These are phyloP conservation scores for Prunus davidiana DNA, from an alignment of 306 rosid species.

Conservation along the genomic window DNA sequence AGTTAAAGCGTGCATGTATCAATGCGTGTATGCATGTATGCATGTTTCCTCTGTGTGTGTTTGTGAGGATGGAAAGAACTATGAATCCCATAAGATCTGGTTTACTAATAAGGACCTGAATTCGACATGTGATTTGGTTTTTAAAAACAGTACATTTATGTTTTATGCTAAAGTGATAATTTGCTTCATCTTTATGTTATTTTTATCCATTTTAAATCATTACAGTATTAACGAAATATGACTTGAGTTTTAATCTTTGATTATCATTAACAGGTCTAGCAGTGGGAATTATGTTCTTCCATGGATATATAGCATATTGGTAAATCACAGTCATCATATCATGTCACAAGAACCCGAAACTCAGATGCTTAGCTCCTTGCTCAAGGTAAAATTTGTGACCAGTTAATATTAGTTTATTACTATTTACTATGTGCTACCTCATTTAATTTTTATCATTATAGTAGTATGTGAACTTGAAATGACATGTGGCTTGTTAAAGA, in stretches of 20 bases:
- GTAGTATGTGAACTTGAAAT: background rate
- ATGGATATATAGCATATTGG: constrained; percentile 77
- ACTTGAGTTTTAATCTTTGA: background rate
- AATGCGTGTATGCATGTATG: background rate
- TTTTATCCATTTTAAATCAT: background rate
- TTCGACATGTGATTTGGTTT: background rate
- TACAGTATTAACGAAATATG: background rate
- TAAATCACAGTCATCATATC: constrained; percentile 55
- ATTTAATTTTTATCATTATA: background rate
- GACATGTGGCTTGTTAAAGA: background rate
- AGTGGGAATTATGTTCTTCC: constrained; percentile 67
- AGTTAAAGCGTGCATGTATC: background rate
- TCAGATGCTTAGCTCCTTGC: constrained; percentile 52
- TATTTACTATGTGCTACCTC: background rate
- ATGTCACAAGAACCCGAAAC: constrained; percentile 42
- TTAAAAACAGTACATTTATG: background rate
- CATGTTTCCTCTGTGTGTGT: background rate
- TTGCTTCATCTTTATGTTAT: background rate
- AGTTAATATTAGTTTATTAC: background rate
- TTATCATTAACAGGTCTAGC: constrained; percentile 52
- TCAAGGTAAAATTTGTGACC: constrained; percentile 44
- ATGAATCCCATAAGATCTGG: background rate
- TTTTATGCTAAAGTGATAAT: background rate
- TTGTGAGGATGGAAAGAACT: background rate
- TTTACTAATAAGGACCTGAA: background rate